Conservation (phyloP, 140 eudicot genomes). For the Anethum foeniculum region DNA sequence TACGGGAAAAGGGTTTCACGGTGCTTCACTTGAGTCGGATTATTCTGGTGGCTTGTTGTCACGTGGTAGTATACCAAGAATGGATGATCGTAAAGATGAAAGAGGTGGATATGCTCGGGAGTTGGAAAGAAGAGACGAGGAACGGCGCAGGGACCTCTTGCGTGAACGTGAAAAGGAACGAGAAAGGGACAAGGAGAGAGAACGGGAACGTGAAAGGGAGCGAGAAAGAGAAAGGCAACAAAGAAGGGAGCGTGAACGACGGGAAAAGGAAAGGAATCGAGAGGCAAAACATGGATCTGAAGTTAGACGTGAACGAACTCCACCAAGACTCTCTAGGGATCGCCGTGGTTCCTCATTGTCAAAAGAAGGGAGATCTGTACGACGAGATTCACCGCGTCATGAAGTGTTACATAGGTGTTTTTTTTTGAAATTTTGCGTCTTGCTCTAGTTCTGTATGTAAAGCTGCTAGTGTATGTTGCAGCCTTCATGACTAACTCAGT, state of each 20-base stretch:
- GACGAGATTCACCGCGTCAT: conserved; percentile 78
- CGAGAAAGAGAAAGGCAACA: conserved; percentile 45
- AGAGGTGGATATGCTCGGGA: conserved; percentile 44
- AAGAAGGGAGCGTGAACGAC: conserved; percentile 50
- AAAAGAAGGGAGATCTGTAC: conserved; percentile 45
- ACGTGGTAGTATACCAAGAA: conserved; percentile 50
- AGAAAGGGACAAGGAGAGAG: conserved; percentile 48
- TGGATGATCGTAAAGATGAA: conserved; percentile 68
- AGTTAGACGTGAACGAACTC: conserved; percentile 51
- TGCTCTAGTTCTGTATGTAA: conserved; percentile 44
- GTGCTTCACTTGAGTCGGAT: conserved; percentile 45
- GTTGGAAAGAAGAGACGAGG: conserved; percentile 53
- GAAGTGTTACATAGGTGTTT: conserved; percentile 83
- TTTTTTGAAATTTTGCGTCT: conserved; percentile 42
- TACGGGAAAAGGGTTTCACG: conserved; percentile 71
- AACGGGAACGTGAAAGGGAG: conserved; percentile 37
- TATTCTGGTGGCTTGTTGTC: conserved; percentile 48
- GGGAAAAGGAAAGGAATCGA: conserved; percentile 57
- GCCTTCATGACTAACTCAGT: conserved; percentile 64
- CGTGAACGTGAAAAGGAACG: conserved; percentile 54
- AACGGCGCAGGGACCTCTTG: conserved; percentile 42
- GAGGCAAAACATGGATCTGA: conserved; percentile 46
- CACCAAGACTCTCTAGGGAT: conserved; percentile 62
- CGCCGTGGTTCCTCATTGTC: conserved; percentile 50
- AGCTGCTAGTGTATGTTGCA: conserved; percentile 49